A percentile compares a stretch with the other conserved stretches of the same genome.
Evolutionary conservation across 176 grass and related monocot genomes (phyloP).

Genomic region (Leersia perrieri): DNA sequence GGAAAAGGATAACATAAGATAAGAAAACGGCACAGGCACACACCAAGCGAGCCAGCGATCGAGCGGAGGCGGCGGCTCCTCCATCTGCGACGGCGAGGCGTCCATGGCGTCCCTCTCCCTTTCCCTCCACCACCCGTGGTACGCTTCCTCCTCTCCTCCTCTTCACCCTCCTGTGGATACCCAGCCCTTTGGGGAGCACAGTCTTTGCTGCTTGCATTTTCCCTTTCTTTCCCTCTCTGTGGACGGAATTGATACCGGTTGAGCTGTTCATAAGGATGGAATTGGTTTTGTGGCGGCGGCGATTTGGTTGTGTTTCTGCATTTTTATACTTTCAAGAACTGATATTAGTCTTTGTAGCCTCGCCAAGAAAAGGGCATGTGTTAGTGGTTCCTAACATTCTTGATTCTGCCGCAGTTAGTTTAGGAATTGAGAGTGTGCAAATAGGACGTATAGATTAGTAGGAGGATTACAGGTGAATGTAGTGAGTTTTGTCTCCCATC

Average conservation of each 20-base stretch:
- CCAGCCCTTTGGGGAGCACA: not conserved
- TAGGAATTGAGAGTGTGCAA: not conserved
- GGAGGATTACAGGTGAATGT: not conserved
- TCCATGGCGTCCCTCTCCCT: conserved; percentile 54
- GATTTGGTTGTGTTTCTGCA: not conserved
- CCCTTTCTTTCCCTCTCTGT: not conserved
- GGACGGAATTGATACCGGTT: not conserved
- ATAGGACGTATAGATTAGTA: not conserved
- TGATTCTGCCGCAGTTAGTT: not conserved
- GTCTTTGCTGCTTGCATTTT: not conserved
- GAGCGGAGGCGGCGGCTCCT: conserved; percentile 13
- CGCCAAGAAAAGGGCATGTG: not conserved
- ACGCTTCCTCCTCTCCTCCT: not conserved
- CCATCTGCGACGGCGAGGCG: conserved; percentile 24
- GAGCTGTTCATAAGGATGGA: not conserved
- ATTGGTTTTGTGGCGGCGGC: not conserved
- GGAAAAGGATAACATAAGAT: not conserved
- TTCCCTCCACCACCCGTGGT: conserved; percentile 52
- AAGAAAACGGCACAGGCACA: not conserved
- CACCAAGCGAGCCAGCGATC: not conserved
- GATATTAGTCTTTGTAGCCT: conserved; percentile 1
- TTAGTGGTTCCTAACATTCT: not conserved
- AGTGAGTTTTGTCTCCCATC: not conserved
- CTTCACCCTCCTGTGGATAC: not conserved
- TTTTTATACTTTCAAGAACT: not conserved